Conservation (phyloP, 208 protist species). For the Trypanosoma avium region DNA sequence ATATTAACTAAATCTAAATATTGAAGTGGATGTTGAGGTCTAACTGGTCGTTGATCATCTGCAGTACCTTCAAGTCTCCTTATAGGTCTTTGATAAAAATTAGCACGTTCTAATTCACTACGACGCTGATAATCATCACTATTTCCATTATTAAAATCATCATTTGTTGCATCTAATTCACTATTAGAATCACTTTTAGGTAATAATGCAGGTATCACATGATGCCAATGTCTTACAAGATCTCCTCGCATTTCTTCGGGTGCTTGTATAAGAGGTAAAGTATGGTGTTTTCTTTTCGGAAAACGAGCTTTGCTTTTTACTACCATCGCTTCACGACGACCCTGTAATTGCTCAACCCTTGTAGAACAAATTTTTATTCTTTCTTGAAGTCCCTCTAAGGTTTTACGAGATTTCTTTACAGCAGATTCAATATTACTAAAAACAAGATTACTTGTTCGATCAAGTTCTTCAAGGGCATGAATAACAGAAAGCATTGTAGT, state of each 20-base stretch:
- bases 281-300: conserved; percentile 3
- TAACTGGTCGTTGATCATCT: conserved; percentile 16
- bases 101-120: not conserved
- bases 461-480: conserved; percentile 22
- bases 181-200: not conserved
- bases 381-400: conserved; percentile 19
- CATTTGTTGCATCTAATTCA: conserved; percentile 7
- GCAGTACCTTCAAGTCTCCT: conserved; percentile 12
- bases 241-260: conserved; percentile 5
- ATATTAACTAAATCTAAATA: conserved; percentile 3
- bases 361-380: conserved; percentile 21
- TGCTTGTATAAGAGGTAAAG: conserved; percentile 13
- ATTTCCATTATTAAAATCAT: not conserved
- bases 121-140: not conserved
- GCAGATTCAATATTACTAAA: conserved; percentile 32
- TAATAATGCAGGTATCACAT: conserved; percentile 13
- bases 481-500: conserved; percentile 26
- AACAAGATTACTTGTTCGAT: conserved; percentile 20
- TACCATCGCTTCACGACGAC: conserved; percentile 28
- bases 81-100: conserved; percentile 25
- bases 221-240: not conserved
- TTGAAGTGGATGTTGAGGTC: conserved; percentile 25
- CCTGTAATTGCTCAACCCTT: conserved; percentile 27
- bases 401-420: conserved; percentile 17
- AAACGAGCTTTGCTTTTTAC: conserved; percentile 27